Percentiles rank a stretch among this genome's conserved stretches.
Evolutionary conservation across 2,329 filamentous ascomycete species (phyloP).

Genomic region (Periconia macrospinosa): DNA sequence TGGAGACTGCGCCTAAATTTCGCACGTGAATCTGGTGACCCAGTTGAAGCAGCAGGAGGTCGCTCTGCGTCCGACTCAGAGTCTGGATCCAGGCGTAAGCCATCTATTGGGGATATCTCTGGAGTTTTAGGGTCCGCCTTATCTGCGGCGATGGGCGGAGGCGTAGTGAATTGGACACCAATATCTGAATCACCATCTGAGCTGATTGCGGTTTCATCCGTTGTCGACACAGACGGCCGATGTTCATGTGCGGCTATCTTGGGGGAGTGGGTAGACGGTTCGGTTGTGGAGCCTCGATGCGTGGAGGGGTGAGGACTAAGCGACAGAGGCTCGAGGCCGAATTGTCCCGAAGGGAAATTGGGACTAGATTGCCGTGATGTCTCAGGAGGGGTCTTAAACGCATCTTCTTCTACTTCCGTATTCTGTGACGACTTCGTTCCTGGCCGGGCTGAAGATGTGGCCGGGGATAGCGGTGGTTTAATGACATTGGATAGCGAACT

Average conservation of each 20-base stretch:
- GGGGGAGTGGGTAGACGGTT: constrained; percentile 38
- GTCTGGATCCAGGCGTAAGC: constrained; percentile 22
- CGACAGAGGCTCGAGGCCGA: constrained; percentile 34
- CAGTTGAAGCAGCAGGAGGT: constrained; percentile 26
- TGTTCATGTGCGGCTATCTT: constrained; percentile 35
- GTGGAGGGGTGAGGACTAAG: constrained; percentile 35
- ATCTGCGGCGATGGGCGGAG: constrained; percentile 30
- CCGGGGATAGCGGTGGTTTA: constrained; percentile 37
- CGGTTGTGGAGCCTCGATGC: constrained; percentile 34
- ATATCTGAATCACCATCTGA: constrained; percentile 37
- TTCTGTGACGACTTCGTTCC: constrained; percentile 42
- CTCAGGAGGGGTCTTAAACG: constrained; percentile 51
- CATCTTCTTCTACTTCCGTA: constrained; percentile 42
- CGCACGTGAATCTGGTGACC: constrained; percentile 57
- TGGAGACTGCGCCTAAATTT: constrained; percentile 85
- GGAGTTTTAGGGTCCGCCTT: constrained; percentile 25
- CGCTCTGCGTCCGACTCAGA: constrained; percentile 38
- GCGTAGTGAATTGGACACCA: constrained; percentile 33
- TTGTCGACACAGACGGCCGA: constrained; percentile 37
- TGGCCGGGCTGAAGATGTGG: constrained; percentile 28
- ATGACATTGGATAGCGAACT: constrained; percentile 33
- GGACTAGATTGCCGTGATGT: constrained; percentile 42
- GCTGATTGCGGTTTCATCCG: constrained; percentile 28
- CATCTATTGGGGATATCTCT: constrained; percentile 25
- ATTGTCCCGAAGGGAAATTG: constrained; percentile 29